phyloP scores from a whole-genome alignment of 345 rosid genomes.

The Bruguiera sexangula region DNA sequence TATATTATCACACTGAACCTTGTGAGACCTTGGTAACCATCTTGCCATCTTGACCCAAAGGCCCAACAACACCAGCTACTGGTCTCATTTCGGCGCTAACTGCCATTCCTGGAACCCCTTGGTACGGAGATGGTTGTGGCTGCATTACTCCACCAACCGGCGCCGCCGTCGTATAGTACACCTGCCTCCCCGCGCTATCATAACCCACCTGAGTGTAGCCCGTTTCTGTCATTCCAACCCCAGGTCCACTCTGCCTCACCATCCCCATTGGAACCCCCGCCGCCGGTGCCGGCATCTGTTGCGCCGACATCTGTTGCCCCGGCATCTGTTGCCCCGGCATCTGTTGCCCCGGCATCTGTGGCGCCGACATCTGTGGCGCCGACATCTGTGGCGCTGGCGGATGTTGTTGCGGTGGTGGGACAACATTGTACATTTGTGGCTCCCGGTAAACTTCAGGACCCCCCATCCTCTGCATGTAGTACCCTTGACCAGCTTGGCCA shows the following conservation, averaged over 20 bases:
- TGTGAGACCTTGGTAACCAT: slow-evolving; percentile 37
- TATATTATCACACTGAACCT: slow-evolving; percentile 29
- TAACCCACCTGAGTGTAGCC: slow-evolving; percentile 60
- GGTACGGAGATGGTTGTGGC: slow-evolving; percentile 44
- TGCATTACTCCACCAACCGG: slow-evolving; percentile 36
- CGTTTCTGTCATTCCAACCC: slow-evolving; percentile 37
- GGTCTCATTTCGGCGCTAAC: slow-evolving; percentile 47
- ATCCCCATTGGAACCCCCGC: slow-evolving; percentile 24
- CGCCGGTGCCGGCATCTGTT: slow-evolving; percentile 10
- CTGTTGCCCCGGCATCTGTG: slow-evolving; percentile 22
- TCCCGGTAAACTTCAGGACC: slow-evolving; percentile 69
- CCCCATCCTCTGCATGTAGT: slow-evolving; percentile 61
- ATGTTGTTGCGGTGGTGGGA: slow-evolving; percentile 27
- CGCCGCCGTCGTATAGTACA: slow-evolving; percentile 47
- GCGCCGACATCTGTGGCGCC: slow-evolving; percentile 16
- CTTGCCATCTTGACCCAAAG: slow-evolving; percentile 38
- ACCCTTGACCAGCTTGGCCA: slow-evolving; percentile 62
- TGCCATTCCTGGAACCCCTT: slow-evolving; percentile 47
- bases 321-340: slow-evolving; percentile 12
- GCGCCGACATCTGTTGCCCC: slow-evolving; percentile 17
- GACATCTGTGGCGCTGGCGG: slow-evolving; percentile 11
- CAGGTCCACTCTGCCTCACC: slow-evolving; percentile 36
- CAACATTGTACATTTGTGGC: slow-evolving; percentile 55
- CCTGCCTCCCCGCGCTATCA: slow-evolving; percentile 61
- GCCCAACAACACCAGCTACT: slow-evolving; percentile 17